Conservation (phyloP, 352 stramenopile genomes). For the Thalassiosira hispida region DNA sequence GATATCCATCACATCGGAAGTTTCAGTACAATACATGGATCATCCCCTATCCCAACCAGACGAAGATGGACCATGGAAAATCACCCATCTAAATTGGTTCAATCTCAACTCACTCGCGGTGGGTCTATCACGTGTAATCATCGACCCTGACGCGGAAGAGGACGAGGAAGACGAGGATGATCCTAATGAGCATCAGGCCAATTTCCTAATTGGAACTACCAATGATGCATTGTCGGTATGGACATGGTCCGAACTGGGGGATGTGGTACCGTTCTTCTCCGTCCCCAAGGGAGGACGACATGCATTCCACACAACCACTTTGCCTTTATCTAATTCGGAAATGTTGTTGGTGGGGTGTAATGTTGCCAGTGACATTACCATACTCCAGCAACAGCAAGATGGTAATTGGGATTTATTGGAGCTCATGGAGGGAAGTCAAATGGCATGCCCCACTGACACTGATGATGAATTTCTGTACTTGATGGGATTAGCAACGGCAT, state of each 20-base stretch:
- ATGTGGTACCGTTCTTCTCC: constrained; percentile 82
- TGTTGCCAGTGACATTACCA: constrained; percentile 68
- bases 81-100: constrained; percentile 78
- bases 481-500: constrained; percentile 62
- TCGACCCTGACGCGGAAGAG: constrained; percentile 23
- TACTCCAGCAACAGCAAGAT: constrained; percentile 39
- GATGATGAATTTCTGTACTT: constrained; percentile 81
- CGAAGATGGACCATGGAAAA: constrained; percentile 41
- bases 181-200: constrained; percentile 70
- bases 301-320: constrained; percentile 63
- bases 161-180: constrained; percentile 76
- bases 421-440: constrained; percentile 69
- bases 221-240: constrained; percentile 7
- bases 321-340: constrained; percentile 30
- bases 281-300: constrained; percentile 73
- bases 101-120: constrained; percentile 44
- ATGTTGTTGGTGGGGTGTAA: constrained; percentile 76
- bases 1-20: constrained; percentile 25
- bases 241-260: constrained; percentile 63
- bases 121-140: constrained; percentile 65
- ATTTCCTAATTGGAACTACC: constrained; percentile 50
- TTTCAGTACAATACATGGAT: constrained; percentile 34
- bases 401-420: constrained; percentile 65
- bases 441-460: constrained; percentile 65
- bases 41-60: constrained; percentile 26